Base-by-base conservation (phyloP, 805 yeast genomes). In the Hanseniaspora meyeri region DNA sequence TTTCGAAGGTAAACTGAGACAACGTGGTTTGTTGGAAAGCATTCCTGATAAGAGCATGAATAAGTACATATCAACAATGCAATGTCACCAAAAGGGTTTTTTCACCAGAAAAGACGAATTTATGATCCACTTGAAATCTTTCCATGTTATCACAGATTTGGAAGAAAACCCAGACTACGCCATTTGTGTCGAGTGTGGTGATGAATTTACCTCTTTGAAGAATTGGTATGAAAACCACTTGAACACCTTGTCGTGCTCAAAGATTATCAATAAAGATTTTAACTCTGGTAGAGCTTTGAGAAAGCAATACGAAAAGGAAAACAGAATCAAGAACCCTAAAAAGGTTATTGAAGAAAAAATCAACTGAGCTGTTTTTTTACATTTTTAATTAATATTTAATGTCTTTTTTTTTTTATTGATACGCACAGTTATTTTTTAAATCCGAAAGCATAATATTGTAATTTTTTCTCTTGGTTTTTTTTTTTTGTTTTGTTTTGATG, bases 91-190 rank as follows among this genome's bases (percentile, higher is more conserved):
- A 49, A 78, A 82, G 29, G 93, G 93, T 8, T 82, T 81, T 49
- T 85, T 85, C 63, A 78, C 85, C 11, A 74, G 93, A 52, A 83
- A 90, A 65, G 93, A 85, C 66, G 85, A 91, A 3, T 85, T 77
- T 68, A 85, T 85, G 63, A 85, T 85, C 64, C 93, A 85, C 68
- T 72, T 85, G 60, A 83, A 82, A 67, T 84, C 88, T 7, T 79
- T 85, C 57, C 93, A 85, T 65, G 85, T 85, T 66, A 34, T 32
- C 3, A 24, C 51, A 19, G 49, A 47, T 12, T 34, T 91, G 90
- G 11, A 74, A 73, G 51, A 88, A 87, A 42, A 82, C 87, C 32
- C 75, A 78, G 60, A 85, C 83, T 67, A 76, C 27, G 93, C 95
- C 16, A 71, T 74, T 59, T 86, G 95, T 70, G 78, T 81, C 59